These are phyloP conservation scores for Austropuccinia psidii DNA, from an alignment of 1,284 basidiomycete genomes.

Conservation along the genomic window DNA sequence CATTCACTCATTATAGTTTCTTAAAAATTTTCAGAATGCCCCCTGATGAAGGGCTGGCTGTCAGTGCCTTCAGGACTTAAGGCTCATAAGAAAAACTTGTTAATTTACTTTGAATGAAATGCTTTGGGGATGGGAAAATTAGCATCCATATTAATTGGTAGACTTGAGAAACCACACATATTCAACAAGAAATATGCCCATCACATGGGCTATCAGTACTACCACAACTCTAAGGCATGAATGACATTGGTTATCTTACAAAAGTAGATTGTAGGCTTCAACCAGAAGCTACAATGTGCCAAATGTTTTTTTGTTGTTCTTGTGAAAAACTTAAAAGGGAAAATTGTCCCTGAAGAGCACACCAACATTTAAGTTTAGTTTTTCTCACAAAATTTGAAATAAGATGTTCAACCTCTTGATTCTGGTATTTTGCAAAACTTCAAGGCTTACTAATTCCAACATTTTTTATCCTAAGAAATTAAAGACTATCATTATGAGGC, in stretches of 20 bases:
- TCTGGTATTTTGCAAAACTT: neutral
- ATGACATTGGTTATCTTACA: neutral
- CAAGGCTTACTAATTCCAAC: no score
- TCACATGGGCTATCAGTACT: neutral
- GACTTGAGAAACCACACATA: neutral
- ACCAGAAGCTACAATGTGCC: neutral
- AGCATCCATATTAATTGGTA: neutral
- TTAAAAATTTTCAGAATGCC: neutral
- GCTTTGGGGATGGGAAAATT: neutral
- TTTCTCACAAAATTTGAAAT: neutral
- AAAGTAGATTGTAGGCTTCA: neutral
- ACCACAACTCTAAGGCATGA: neutral
- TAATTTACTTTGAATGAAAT: neutral
- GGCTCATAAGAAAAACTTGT: neutral
- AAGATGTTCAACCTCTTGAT: neutral
- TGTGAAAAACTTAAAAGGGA: neutral
- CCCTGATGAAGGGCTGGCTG: neutral
- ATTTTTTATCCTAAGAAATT: no score
- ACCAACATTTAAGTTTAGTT: neutral
- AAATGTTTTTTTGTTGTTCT: neutral
- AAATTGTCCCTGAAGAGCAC: neutral
- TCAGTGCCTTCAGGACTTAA: neutral
- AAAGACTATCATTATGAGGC: no score
- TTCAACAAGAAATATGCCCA: neutral
- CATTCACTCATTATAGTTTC: neutral